Evolutionary conservation across 1,139 yeast genomes (phyloP).

Genomic region (Debaryomyces fabryi): DNA sequence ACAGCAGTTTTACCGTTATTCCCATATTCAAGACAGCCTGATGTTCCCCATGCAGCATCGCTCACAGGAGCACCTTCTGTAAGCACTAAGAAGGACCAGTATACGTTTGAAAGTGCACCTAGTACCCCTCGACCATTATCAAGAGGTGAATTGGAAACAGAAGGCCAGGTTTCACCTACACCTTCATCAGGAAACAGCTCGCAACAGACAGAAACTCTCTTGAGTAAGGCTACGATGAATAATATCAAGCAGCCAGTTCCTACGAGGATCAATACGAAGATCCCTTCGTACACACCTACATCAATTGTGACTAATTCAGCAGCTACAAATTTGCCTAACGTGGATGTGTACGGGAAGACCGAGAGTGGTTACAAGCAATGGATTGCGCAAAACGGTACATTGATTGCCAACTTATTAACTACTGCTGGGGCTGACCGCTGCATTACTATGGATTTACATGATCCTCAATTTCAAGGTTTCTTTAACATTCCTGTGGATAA

Average conservation of each 20-base stretch:
- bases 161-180: constrained; percentile 13
- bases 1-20: constrained; percentile 94
- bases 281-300: constrained; percentile 24
- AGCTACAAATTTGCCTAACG: constrained; percentile 31
- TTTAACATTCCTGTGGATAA: constrained; percentile 94
- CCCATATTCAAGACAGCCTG: constrained; percentile 96
- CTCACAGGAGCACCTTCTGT: constrained; percentile 47
- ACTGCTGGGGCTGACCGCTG: constrained; percentile 97
- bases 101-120: constrained; percentile 66
- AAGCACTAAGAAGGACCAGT: constrained; percentile 44
- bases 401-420: constrained; percentile 83
- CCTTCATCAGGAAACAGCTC: constrained; percentile 15
- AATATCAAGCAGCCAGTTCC: constrained; percentile 15
- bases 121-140: constrained; percentile 55
- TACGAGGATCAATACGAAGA: constrained; percentile 11
- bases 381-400: constrained; percentile 95
- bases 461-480: constrained; percentile 92
- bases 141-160: constrained; percentile 18
- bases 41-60: constrained; percentile 85
- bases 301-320: constrained; percentile 37
- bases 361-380: constrained; percentile 83
- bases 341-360: constrained; percentile 44
- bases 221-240: constrained; percentile 18
- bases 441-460: constrained; percentile 97
- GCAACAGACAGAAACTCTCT: constrained; percentile 3